A percentile compares a stretch with the other conserved stretches of the same genome.
Evolutionary conservation across 805 yeast genomes (phyloP).

Genomic region (Debaryomyces castellii): DNA sequence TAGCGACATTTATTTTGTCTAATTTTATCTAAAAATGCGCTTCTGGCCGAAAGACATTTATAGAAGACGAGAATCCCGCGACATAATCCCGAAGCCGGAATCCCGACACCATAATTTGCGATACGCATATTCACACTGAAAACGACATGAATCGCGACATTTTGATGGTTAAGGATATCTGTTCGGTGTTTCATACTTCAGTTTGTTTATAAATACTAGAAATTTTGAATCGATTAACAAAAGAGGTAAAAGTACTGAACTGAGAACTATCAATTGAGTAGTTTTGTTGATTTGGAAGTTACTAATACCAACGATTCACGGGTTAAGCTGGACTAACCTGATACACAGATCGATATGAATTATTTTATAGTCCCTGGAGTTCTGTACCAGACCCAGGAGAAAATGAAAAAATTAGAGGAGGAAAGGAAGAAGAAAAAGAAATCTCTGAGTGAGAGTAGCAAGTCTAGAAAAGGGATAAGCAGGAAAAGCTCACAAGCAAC

Average conservation of each 20-base stretch:
- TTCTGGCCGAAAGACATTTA: no score
- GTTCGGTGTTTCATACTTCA: not conserved
- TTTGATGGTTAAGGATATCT: not conserved
- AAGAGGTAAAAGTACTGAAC: not conserved
- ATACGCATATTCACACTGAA: not conserved
- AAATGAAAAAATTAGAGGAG: constrained; percentile 20
- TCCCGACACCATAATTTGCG: not conserved
- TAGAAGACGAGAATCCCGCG: no score
- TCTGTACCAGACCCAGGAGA: constrained; percentile 42
- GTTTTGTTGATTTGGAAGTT: not conserved
- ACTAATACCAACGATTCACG: not conserved
- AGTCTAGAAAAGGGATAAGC: not conserved
- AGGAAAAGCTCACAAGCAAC: not conserved
- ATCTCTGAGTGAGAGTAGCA: not conserved
- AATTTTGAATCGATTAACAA: not conserved
- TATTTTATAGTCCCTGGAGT: constrained; percentile 39
- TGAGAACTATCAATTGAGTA: not conserved
- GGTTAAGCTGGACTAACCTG: not conserved
- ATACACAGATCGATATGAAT: constrained; percentile 22
- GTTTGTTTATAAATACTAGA: not conserved
- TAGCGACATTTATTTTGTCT: not conserved
- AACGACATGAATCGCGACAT: not conserved
- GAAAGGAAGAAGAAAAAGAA: constrained; percentile 8
- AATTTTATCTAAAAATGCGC: not conserved
- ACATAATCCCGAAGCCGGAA: no score